Conservation (phyloP, 2,329 filamentous ascomycete genomes). For the Pleoardoris graminearum region DNA sequence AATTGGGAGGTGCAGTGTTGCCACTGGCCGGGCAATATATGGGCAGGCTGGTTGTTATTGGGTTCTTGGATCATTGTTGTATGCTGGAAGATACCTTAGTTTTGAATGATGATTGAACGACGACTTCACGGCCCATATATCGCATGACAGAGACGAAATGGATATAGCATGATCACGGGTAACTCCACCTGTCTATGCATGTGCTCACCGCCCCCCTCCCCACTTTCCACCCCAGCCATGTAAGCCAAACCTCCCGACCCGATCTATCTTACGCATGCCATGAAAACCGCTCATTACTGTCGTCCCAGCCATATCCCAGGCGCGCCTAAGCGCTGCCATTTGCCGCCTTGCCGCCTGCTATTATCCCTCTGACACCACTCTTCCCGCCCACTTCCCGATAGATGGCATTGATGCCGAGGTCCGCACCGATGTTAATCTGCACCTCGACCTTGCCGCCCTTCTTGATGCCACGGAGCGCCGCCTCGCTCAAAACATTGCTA, state of each 20-base stretch:
- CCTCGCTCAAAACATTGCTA: constrained; percentile 79
- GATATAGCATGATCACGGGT: no score
- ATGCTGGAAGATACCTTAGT: no score
- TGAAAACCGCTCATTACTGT: neutral
- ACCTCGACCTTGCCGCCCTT: constrained; percentile 91
- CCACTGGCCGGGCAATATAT: neutral
- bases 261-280: constrained; percentile 1
- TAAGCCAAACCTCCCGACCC: neutral
- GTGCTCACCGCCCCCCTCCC: neutral
- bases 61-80: no score
- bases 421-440: constrained; percentile 81
- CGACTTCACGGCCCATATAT: no score
- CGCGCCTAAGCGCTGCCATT: constrained; percentile 35
- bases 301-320: neutral
- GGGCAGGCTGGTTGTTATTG: no score
- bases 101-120: no score
- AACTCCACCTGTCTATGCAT: neutral
- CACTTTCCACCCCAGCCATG: neutral
- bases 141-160: no score
- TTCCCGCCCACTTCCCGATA: constrained; percentile 85
- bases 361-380: constrained; percentile 59
- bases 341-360: constrained; percentile 29
- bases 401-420: constrained; percentile 78
- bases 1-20: neutral
- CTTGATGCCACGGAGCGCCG: constrained; percentile 80